A percentile compares a stretch with the other conserved stretches of the same genome.
Evolutionary conservation across 1,284 basidiomycete species (phyloP).

Genomic region (Trametes sp.): DNA sequence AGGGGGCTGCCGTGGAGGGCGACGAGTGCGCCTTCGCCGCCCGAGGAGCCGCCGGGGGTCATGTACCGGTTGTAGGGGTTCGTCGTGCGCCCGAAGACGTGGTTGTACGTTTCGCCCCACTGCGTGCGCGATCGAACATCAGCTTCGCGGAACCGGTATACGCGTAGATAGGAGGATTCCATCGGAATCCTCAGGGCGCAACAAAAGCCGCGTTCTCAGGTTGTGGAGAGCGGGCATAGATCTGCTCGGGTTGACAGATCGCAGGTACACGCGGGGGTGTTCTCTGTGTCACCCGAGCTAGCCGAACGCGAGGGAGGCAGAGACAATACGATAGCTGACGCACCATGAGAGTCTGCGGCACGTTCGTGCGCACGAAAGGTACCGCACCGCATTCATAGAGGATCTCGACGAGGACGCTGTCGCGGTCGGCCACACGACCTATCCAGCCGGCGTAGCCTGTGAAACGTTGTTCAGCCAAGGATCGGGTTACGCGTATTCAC

Average conservation of each 20-base stretch:
- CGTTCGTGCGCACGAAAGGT: slow-evolving; percentile 57
- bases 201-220: neutral
- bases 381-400: slow-evolving; percentile 52
- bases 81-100: slow-evolving; percentile 70
- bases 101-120: slow-evolving; percentile 52
- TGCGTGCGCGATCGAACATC: slow-evolving; percentile 21
- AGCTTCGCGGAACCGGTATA: neutral
- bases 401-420: slow-evolving; percentile 51
- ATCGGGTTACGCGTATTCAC: neutral
- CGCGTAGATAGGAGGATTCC: neutral
- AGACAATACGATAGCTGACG: neutral
- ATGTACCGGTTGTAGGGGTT: slow-evolving; percentile 77
- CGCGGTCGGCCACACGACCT: slow-evolving; percentile 45
- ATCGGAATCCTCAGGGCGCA: neutral
- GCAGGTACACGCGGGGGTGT: neutral
- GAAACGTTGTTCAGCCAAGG: neutral
- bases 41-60: slow-evolving; percentile 81
- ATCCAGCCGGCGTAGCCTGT: slow-evolving; percentile 74
- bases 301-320: neutral
- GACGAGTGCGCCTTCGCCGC: slow-evolving; percentile 81
- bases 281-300: neutral
- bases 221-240: neutral
- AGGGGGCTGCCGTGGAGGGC: slow-evolving; percentile 79
- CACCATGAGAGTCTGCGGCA: slow-evolving; percentile 55
- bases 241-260: neutral